Conservation (phyloP, 345 rosid species). For the Sisymbrium irio region DNA sequence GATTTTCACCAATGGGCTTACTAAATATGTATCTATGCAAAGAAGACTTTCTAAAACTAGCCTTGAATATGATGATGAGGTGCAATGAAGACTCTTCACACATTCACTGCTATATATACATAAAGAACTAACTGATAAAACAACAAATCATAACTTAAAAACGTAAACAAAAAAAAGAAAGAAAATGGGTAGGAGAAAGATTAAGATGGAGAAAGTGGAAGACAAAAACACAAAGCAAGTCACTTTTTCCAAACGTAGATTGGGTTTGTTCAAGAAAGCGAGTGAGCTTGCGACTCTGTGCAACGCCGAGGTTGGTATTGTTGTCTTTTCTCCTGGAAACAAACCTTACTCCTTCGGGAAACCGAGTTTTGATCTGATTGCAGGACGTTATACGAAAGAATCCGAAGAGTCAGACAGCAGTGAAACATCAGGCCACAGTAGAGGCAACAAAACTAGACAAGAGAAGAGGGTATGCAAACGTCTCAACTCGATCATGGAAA, state of each 20-base stretch:
- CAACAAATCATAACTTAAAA: not conserved
- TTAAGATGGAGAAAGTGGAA: conserved; percentile 39
- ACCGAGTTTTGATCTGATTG: conserved; percentile 32
- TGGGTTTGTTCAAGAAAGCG: conserved; percentile 42
- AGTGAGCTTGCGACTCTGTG: conserved; percentile 40
- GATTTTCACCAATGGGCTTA: conserved; percentile 8
- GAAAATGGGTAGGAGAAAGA: conserved; percentile 40
- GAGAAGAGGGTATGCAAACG: conserved; percentile 22
- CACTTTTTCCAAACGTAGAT: conserved; percentile 41
- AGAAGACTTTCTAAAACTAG: not conserved
- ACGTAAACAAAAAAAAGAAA: not conserved
- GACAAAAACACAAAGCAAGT: conserved; percentile 38
- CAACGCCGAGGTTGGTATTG: conserved; percentile 36
- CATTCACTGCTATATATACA: conserved; percentile 26
- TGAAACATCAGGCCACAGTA: not conserved
- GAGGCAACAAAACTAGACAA: not conserved
- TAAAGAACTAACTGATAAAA: not conserved
- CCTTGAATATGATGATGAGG: not conserved
- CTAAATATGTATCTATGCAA: conserved; percentile 12
- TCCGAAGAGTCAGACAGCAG: conserved; percentile 1
- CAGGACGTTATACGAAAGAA: conserved; percentile 29
- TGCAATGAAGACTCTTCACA: conserved; percentile 6
- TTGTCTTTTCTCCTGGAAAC: conserved; percentile 40
- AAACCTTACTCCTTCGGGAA: conserved; percentile 40
- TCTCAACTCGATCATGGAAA: conserved; percentile 19